A percentile compares a stretch with the other conserved stretches of the same genome.
Conservation (phyloP, 108 stramenopile species). For the Fragilaria crotonensis region DNA sequence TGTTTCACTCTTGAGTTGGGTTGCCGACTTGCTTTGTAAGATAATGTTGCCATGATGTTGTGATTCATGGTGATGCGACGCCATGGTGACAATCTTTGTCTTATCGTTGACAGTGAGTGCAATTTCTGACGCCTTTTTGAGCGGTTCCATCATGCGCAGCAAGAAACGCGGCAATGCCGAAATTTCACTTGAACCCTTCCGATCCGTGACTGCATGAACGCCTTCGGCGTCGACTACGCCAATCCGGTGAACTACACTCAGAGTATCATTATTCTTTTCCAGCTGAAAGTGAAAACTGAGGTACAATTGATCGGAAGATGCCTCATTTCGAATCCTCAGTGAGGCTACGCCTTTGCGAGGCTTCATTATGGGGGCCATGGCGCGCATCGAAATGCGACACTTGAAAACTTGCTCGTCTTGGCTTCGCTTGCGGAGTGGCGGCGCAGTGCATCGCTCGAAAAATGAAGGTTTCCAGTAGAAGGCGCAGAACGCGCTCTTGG, state of each 20-base stretch:
- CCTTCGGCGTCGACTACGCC: slow-evolving; percentile 46
- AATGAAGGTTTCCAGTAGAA: slow-evolving; percentile 61
- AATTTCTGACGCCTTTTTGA: slow-evolving; percentile 51
- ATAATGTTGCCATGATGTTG: slow-evolving; percentile 24
- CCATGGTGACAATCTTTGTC: slow-evolving; percentile 19
- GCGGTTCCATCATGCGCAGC: slow-evolving; percentile 60
- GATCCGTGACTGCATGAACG: slow-evolving; percentile 47
- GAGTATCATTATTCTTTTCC: slow-evolving; percentile 12
- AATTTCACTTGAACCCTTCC: slow-evolving; percentile 56
- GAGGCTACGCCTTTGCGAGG: slow-evolving; percentile 63
- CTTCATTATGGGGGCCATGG: slow-evolving; percentile 48
- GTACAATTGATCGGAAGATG: slow-evolving; percentile 9
- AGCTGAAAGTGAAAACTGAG: slow-evolving; percentile 61
- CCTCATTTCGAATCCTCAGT: slow-evolving; percentile 41
- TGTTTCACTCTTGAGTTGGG: slow-evolving; percentile 70
- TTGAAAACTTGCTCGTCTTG: slow-evolving; percentile 31
- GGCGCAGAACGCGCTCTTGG: slow-evolving; percentile 65
- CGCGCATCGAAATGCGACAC: slow-evolving; percentile 61
- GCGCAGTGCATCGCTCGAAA: slow-evolving; percentile 37
- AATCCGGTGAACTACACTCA: slow-evolving; percentile 53
- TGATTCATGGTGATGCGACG: slow-evolving; percentile 42
- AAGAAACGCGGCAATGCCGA: slow-evolving; percentile 55
- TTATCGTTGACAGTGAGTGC: slow-evolving; percentile 56
- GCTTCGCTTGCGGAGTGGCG: slow-evolving; percentile 9
- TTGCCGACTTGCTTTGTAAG: slow-evolving; percentile 22